Base-by-base conservation (phyloP, 106 monocot genomes). In the Acorus gramineus region DNA sequence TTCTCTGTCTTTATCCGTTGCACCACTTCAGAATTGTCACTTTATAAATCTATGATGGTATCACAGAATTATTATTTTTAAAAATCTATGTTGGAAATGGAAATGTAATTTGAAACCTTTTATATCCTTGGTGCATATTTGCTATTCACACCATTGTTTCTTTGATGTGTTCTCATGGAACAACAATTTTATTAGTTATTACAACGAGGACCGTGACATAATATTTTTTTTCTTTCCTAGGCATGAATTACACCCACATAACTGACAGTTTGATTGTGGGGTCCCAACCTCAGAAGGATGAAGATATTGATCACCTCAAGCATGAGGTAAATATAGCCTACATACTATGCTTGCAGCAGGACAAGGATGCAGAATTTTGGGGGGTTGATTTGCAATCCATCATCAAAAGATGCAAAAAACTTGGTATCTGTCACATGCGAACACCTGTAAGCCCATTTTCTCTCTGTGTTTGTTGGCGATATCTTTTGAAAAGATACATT, bases 281-380 rank as follows among this genome's bases (percentile, higher is more conserved):
- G 1, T 89, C 93, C 11, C 93, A 93, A 77, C 93, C 93, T 79
- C 93, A 93, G 69, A 93, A 74, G 64, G 89, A 89, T 56, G 85
- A 85, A 67, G 93, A 93, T 81, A 89, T 93, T 60, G 75, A 85
- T 73, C 85, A 89, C 66, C 74, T 93, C 49, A 89, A 83, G 71
- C 74, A 80, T 9, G 76, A 78, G 49, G 71, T 79, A 66, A 82
- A 86, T 11, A 88, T 93, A 66, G 83, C 80, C 4, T 85, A 83
- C 47, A 93, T 89, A 69, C 76, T 93, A 4, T 93, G 85, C 62
- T 78, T 93, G 65, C 93, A 93, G 64, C 89, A 89, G 70, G 89
- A 89, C 68, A 89, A 76, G 55, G 93, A 93, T 66, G 86, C 81
- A 42, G 86, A 89, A 28, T 93, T 86, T 57, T 93, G 93, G 93